Evolutionary conservation across 345 rosid species (phyloP), one percentile per base, ranked within the genome.

Genomic region (Corchorus capsularis): DNA sequence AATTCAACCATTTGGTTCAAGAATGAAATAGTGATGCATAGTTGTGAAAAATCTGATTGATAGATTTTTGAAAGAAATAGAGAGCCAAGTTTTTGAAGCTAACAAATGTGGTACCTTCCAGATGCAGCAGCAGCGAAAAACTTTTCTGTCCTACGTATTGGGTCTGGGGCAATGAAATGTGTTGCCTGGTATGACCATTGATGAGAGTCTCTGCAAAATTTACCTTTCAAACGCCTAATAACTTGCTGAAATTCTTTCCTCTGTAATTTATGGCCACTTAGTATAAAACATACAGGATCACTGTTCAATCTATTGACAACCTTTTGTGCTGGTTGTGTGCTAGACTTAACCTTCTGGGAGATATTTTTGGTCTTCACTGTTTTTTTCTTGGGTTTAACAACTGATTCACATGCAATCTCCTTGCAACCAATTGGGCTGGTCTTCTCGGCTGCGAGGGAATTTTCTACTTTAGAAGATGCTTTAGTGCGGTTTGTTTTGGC

Each of bases 131-230:
- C 88, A 73, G 89, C 89, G 11, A 88, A 88, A 63, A 93, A 85
- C 78, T 92, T 96, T 70, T 93, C 98, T 19, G 99, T 96, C 85
- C 99, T 87, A 55, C 92, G 86, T 80, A 93, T 59, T 52, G 95
- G 91, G 66, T 87, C 89, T 50, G 97, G 81, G 65, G 87, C 85
- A 54, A 96, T 86, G 73, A 89, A 92, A 69, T 96, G 99, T 52
- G 99, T 96, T 78, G 97, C 98, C 82, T 92, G 97, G 82, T 92
- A 96, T 54, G 97, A 93, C 97, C 99, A 96, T 16, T 91, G 94
- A 85, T 96, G 98, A 82, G 97, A 96, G 82, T 93, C 94, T 78
- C 88, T 88, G 80, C 97, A 96, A 56, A 79, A 73, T 84, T 86
- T 92, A 49, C 98, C 99, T 78, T 85, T 90, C 84, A 96, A 75